Evolutionary conservation across 108 stramenopile species (phyloP).

Genomic region (Nitzschia sp.): DNA sequence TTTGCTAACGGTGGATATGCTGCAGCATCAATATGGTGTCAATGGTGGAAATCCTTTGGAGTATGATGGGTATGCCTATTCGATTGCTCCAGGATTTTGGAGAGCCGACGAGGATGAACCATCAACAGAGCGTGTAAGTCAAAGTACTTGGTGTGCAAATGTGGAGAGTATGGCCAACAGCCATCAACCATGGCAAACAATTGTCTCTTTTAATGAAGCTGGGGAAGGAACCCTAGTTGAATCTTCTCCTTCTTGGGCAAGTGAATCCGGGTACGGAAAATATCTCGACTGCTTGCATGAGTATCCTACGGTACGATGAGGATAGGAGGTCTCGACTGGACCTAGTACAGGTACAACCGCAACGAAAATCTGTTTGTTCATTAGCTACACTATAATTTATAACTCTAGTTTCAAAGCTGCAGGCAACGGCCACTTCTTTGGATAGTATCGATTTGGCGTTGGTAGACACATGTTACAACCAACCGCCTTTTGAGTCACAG

Average conservation of each 20-base stretch:
- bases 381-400: too few relatives aligned
- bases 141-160: slow-evolving; percentile 20
- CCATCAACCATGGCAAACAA: slow-evolving; percentile 27
- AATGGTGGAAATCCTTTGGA: slow-evolving; percentile 4
- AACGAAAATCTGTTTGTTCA: too few relatives aligned
- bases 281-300: slow-evolving; percentile 39
- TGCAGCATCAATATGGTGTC: slow-evolving; percentile 34
- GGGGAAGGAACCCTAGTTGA: slow-evolving; percentile 40
- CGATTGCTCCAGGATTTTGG: slow-evolving; percentile 40
- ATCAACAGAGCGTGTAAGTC: not conserved
- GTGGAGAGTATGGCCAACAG: slow-evolving; percentile 23
- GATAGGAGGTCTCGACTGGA: too few relatives aligned
- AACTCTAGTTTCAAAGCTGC: too few relatives aligned
- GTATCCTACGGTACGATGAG: not conserved
- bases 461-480: too few relatives aligned
- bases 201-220: slow-evolving; percentile 37
- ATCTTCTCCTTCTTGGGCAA: slow-evolving; percentile 26
- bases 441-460: too few relatives aligned
- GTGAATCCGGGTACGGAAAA: slow-evolving; percentile 27
- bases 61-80: slow-evolving; percentile 15
- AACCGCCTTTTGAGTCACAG: too few relatives aligned
- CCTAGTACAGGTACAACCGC: too few relatives aligned
- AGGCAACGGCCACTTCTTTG: too few relatives aligned
- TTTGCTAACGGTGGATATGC: not conserved
- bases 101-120: slow-evolving; percentile 18